phyloP scores from a whole-genome alignment of 2,329 filamentous ascomycete genomes.

The Sclerotinia borealis region DNA sequence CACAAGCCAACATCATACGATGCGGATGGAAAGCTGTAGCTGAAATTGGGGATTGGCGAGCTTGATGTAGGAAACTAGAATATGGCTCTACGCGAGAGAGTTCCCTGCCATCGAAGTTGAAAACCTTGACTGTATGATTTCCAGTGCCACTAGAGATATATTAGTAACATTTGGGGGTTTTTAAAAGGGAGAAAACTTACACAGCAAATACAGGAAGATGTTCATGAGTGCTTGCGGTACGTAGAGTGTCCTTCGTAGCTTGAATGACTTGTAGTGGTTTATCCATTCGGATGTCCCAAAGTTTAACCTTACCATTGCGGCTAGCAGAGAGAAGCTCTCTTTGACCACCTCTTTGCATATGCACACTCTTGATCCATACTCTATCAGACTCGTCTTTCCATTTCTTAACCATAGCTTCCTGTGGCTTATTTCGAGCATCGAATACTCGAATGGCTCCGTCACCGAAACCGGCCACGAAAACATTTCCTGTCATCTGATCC shows the following conservation, averaged over 20 bases:
- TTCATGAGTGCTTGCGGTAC: slow-evolving; percentile 88
- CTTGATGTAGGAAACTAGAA: slow-evolving; percentile 78
- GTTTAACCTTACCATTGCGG: slow-evolving; percentile 83
- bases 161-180: not conserved
- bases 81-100: slow-evolving; percentile 86
- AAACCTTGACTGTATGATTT: slow-evolving; percentile 81
- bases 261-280: slow-evolving; percentile 66
- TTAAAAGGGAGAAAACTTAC: slow-evolving; percentile 49
- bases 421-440: slow-evolving; percentile 76
- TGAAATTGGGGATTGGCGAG: slow-evolving; percentile 74
- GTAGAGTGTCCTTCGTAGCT: slow-evolving; percentile 69
- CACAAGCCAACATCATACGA: slow-evolving; percentile 81
- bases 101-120: slow-evolving; percentile 76
- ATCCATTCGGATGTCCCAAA: slow-evolving; percentile 95
- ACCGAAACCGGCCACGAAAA: slow-evolving; percentile 93
- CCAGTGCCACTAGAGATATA: slow-evolving; percentile 67
- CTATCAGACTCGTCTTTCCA: slow-evolving; percentile 85
- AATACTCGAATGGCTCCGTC: slow-evolving; percentile 93
- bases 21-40: slow-evolving; percentile 94
- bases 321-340: slow-evolving; percentile 87
- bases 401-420: slow-evolving; percentile 88
- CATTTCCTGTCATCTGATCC: slow-evolving; percentile 94
- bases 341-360: slow-evolving; percentile 93
- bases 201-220: slow-evolving; percentile 93
- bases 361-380: slow-evolving; percentile 92